Evolutionary conservation across 805 yeast genomes (phyloP).

Genomic region (Spathaspora gorwiae): DNA sequence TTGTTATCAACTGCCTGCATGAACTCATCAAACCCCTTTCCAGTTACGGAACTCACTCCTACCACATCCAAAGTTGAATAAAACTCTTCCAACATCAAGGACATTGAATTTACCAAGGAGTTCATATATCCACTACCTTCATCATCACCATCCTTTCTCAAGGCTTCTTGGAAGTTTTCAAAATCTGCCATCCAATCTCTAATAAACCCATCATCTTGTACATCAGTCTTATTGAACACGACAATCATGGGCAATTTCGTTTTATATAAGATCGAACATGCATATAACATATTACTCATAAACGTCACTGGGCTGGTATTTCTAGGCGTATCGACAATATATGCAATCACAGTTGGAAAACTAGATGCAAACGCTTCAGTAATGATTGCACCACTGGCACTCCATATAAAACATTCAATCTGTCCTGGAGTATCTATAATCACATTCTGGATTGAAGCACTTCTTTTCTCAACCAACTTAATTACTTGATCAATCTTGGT

Average conservation of each 20-base stretch:
- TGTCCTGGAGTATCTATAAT: constrained; percentile 98
- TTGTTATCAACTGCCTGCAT: constrained; percentile 79
- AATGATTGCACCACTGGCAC: constrained; percentile 93
- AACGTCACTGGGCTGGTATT: constrained; percentile 92
- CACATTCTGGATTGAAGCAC: constrained; percentile 55
- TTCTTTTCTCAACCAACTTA: constrained; percentile 73
- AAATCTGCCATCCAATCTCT: constrained; percentile 97
- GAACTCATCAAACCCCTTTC: constrained; percentile 91
- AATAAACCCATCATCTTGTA: constrained; percentile 78
- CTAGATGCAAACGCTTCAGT: constrained; percentile 96
- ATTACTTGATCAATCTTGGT: constrained; percentile 97
- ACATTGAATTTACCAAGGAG: constrained; percentile 89
- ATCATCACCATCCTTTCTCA: constrained; percentile 59
- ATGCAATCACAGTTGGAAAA: constrained; percentile 93
- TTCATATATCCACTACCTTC: constrained; percentile 88
- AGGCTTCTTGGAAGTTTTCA: constrained; percentile 80
- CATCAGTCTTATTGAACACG: constrained; percentile 94
- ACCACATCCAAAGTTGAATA: constrained; percentile 90
- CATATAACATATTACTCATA: constrained; percentile 97
- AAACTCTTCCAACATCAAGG: constrained; percentile 92
- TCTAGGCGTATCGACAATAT: constrained; percentile 94
- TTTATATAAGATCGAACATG: constrained; percentile 93
- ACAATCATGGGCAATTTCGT: constrained; percentile 95
- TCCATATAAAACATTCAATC: constrained; percentile 97
- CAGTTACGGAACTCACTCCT: constrained; percentile 89